Base-by-base conservation (phyloP, 2,329 filamentous ascomycete genomes). In the Neonectria hederae region DNA sequence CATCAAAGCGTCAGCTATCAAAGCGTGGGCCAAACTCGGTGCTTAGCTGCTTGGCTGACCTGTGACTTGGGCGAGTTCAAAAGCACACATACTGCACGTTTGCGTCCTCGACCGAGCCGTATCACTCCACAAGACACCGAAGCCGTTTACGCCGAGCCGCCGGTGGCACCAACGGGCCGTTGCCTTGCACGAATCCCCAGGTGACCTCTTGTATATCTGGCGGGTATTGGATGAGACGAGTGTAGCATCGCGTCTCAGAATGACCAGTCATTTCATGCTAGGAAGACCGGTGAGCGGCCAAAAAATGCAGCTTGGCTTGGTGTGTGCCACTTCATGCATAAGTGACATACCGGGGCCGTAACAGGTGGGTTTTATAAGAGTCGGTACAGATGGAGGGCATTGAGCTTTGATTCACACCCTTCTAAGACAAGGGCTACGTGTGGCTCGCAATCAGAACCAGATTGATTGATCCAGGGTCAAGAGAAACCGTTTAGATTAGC, bases 131-230 rank as follows among this genome's bases (percentile, higher is more conserved):
- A 22, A 64, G 46, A 13, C 13, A 30, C 13, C 26, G 22, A 55
- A 32, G 19, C 30, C 13, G 46, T 45, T 35, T 21, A 49, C 54
- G 28, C 32, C 9, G 21, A 40, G 42, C 17, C 13, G 21, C 32
- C 43, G 43, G 56, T 55, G 46, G 52, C 68, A 61, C 62, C 61
- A 62, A 43, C 62, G 51, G 24, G 54, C 35, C 54, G 51, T 66
- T 67, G 49, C 55, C 57, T 65, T 35, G 60, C 69, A 72, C 68
- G 57, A 38, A 59, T 57, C 57, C 62, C 51, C 63, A 46, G 51
- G 54, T 35, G 32, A 46, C 52, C 28, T 45, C 59, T 56, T 59
- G 55, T 57, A 60, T 65, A 45, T 51, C 32, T 40, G 38, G 26
- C 30, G 54, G 59, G 62, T 65, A 46, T 53, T 40, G 48, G 38